These are phyloP conservation scores for Botrytis fabae DNA, from an alignment of 2,329 filamentous ascomycete species.

Conservation along the genomic window DNA sequence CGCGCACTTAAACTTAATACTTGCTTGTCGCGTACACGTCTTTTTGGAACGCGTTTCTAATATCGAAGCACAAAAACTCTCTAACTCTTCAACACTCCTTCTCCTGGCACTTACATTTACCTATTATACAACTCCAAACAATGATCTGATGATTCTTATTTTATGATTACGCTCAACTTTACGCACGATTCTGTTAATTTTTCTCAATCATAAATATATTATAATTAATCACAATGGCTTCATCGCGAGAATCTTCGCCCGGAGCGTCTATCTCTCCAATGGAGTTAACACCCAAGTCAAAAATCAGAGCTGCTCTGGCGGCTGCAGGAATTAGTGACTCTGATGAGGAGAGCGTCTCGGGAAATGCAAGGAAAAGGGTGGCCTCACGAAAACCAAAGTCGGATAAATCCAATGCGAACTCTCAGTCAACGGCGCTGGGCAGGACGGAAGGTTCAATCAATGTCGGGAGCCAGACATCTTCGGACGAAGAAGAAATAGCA, in stretches of 20 bases:
- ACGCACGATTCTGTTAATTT: neutral
- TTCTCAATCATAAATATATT: constrained; percentile 9
- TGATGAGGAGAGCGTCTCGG: constrained; percentile 39
- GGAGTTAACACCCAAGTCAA: constrained; percentile 53
- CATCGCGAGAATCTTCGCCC: constrained; percentile 50
- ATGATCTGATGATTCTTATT: constrained; percentile 15
- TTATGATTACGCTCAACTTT: constrained; percentile 18
- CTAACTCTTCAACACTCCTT: neutral
- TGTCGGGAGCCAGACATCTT: constrained; percentile 8
- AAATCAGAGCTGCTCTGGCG: constrained; percentile 55
- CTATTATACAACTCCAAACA: constrained; percentile 21
- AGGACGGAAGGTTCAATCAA: neutral
- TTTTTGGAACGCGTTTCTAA: constrained; percentile 6
- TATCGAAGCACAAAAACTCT: constrained; percentile 14
- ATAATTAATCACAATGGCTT: constrained; percentile 47
- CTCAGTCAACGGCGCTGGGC: neutral
- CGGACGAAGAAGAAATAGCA: constrained; percentile 50
- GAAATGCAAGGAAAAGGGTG: constrained; percentile 32
- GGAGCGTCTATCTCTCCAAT: constrained; percentile 46
- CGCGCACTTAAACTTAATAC: constrained; percentile 13
- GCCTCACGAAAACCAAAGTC: constrained; percentile 25
- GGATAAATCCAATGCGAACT: constrained; percentile 10
- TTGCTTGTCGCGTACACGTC: constrained; percentile 19
- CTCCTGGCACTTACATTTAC: neutral
- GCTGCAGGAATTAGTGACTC: constrained; percentile 53